Evolutionary conservation across 352 stramenopile species (phyloP).

Genomic region (Phytophthora cactorum): DNA sequence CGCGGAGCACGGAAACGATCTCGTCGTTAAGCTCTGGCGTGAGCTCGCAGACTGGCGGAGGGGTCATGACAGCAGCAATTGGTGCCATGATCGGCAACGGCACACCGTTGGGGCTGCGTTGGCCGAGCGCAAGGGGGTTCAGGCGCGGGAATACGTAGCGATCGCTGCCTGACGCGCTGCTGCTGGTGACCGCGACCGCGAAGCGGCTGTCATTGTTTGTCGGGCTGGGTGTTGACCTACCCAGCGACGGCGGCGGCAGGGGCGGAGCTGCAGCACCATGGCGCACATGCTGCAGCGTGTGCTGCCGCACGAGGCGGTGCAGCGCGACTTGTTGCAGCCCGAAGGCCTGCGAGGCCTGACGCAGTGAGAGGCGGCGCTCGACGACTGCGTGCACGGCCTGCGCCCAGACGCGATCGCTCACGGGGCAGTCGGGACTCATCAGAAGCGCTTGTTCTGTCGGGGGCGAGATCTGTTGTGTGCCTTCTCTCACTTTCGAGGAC

Average conservation of each 20-base stretch:
- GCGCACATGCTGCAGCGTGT: conserved; percentile 24
- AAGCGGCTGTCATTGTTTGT: conserved; percentile 16
- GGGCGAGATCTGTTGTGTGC: conserved; percentile 8
- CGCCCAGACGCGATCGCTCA: conserved; percentile 65
- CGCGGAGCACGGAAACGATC: conserved; percentile 50
- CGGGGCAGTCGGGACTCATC: conserved; percentile 7
- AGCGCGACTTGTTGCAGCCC: conserved; percentile 73
- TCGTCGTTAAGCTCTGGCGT: conserved; percentile 61
- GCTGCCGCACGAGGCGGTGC: conserved; percentile 60
- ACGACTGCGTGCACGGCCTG: conserved; percentile 69
- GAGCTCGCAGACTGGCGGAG: conserved; percentile 35
- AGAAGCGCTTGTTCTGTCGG: conserved; percentile 3
- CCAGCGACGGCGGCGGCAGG: background rate
- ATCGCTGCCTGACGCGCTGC: conserved; percentile 1
- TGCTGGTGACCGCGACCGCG: conserved; percentile 1
- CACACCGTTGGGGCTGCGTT: conserved; percentile 15
- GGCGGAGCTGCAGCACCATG: background rate
- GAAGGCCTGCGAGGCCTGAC: conserved; percentile 62
- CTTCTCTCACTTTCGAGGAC: conserved; percentile 1
- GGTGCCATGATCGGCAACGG: conserved; percentile 8
- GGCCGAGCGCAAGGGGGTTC: conserved; percentile 30
- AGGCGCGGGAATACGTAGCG: conserved; percentile 40
- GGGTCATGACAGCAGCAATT: conserved; percentile 9
- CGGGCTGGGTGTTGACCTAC: background rate
- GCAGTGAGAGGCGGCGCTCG: conserved; percentile 67